Percentiles rank a stretch among this genome's conserved stretches.
These are phyloP conservation scores for Plenodomus biglobosus DNA, from an alignment of 2,329 filamentous ascomycete genomes.

Conservation along the genomic window DNA sequence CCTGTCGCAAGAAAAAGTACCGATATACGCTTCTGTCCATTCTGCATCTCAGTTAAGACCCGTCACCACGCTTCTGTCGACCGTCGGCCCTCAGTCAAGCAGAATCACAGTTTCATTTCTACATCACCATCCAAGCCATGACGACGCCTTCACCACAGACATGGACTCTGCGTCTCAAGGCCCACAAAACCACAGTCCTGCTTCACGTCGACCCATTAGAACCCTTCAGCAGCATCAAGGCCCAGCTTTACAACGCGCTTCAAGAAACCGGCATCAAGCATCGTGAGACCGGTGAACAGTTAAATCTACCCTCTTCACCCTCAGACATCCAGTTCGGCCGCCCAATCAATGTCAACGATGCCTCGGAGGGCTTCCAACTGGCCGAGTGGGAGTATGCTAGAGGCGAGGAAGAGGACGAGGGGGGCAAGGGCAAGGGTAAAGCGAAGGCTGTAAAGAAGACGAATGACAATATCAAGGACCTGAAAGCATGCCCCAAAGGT, in stretches of 20 bases:
- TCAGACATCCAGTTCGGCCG: conserved; percentile 47
- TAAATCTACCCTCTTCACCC: conserved; percentile 44
- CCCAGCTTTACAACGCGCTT: conserved; percentile 47
- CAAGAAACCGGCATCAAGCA: conserved; percentile 41
- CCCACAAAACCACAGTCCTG: conserved; percentile 50
- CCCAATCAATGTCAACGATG: conserved; percentile 46
- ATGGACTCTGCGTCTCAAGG: conserved; percentile 52
- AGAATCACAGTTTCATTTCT: too few species aligned
- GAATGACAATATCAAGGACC: conserved; percentile 8
- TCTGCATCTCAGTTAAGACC: not conserved
- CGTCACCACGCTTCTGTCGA: too few species aligned
- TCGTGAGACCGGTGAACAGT: conserved; percentile 34
- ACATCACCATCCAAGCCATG: too few species aligned
- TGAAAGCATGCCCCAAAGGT: conserved; percentile 39
- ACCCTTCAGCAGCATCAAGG: conserved; percentile 45
- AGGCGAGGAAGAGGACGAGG: conserved; percentile 32
- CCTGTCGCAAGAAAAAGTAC: not conserved
- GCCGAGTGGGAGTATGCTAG: conserved; percentile 37
- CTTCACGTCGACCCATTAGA: conserved; percentile 50
- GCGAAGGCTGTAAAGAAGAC: conserved; percentile 18
- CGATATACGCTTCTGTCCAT: not conserved
- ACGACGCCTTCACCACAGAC: conserved; percentile 29
- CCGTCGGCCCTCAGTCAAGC: not conserved
- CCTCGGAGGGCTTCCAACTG: conserved; percentile 44
- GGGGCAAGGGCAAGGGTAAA: conserved; percentile 42